These are phyloP conservation scores for Fraxinus quadrangulata DNA, from an alignment of 257 asterid species.

Conservation along the genomic window DNA sequence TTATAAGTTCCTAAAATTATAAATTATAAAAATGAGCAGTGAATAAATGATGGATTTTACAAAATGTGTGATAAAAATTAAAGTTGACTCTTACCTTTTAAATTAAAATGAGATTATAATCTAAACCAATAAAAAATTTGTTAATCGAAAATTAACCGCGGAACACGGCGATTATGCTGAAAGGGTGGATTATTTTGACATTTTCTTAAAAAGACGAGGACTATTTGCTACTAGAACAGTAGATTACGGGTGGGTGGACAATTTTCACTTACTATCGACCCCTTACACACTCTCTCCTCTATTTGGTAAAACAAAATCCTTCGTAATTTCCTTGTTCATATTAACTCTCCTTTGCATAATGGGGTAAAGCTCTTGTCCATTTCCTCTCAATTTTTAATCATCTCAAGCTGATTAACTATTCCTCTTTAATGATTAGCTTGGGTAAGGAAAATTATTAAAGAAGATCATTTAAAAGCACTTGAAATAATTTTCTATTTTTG, in stretches of 20 bases:
- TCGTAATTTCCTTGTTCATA: background rate
- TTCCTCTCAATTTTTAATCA: background rate
- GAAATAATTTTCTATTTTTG: constrained; percentile 25
- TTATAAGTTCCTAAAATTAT: too few species aligned
- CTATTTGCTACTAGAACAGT: background rate
- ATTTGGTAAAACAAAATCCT: constrained; percentile 31
- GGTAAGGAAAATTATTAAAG: background rate
- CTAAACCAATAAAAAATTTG: too few species aligned
- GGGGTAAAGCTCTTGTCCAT: background rate
- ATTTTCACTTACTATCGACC: background rate
- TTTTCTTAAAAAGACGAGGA: background rate
- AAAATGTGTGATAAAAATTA: too few species aligned
- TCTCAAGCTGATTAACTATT: background rate
- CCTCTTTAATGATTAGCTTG: background rate
- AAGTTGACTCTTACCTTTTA: too few species aligned
- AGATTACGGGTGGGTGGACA: background rate
- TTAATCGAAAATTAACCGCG: background rate
- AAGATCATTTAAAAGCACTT: background rate
- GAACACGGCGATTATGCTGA: background rate
- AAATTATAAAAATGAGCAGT: too few species aligned
- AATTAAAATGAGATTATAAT: too few species aligned
- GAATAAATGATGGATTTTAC: too few species aligned
- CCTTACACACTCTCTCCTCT: constrained; percentile 29
- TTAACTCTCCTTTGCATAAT: background rate
- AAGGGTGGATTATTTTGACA: background rate